Percentiles rank a stretch among this genome's conserved stretches.
Evolutionary conservation across 2,329 filamentous ascomycete genomes (phyloP).

Genomic region (Penicillium sp.): DNA sequence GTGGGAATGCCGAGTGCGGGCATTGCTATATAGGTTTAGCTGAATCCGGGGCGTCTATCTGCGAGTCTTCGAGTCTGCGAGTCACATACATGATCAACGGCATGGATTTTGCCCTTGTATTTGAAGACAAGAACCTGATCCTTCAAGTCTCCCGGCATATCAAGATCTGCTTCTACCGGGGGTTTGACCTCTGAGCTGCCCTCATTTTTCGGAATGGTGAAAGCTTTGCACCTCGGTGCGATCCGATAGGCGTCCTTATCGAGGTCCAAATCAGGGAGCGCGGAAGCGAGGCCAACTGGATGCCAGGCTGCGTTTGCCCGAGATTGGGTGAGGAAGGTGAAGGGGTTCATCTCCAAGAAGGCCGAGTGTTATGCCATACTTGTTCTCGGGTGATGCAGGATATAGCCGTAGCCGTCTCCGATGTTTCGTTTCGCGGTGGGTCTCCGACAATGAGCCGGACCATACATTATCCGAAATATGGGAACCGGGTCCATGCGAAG

Average conservation of each 20-base stretch:
- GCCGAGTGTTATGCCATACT: background rate
- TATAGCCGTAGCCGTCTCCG: background rate
- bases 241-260: constrained; percentile 35
- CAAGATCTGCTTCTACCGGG: constrained; percentile 29
- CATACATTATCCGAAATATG: background rate
- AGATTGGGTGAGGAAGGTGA: constrained; percentile 5
- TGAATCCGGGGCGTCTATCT: background rate
- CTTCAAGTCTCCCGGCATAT: constrained; percentile 45
- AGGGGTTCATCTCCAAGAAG: constrained; percentile 21
- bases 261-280: constrained; percentile 53
- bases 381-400: background rate
- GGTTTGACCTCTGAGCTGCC: constrained; percentile 13
- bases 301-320: constrained; percentile 48
- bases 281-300: constrained; percentile 54
- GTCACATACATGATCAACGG: constrained; percentile 61
- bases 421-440: background rate
- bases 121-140: constrained; percentile 66
- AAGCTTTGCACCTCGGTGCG: constrained; percentile 60
- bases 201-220: constrained; percentile 48
- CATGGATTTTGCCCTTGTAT: constrained; percentile 63
- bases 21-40: constrained; percentile 52
- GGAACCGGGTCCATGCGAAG: background rate
- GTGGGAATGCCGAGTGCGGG: constrained; percentile 65
- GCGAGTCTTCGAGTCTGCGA: fast-evolving
- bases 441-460: background rate